Evolutionary conservation across 306 rosid genomes (phyloP).

Genomic region (Citrullus colocynthis): DNA sequence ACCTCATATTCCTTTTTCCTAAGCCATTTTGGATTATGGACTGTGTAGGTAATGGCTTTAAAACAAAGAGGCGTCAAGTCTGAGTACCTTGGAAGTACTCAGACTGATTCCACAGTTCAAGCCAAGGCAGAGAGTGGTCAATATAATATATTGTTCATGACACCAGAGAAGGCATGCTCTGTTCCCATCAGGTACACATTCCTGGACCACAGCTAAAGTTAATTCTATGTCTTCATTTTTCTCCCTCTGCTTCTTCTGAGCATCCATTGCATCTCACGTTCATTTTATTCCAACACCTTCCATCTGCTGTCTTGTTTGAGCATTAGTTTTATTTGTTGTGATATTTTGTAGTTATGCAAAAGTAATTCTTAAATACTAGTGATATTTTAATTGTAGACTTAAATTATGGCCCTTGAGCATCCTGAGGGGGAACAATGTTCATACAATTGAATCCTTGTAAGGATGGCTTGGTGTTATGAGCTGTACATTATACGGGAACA

Average conservation of each 20-base stretch:
- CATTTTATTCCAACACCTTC: not conserved
- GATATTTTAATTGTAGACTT: not conserved
- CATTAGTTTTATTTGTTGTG: not conserved
- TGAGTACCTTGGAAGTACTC: slow-evolving; percentile 78
- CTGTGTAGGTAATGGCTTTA: slow-evolving; percentile 68
- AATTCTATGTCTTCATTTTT: not conserved
- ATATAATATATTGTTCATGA: slow-evolving; percentile 69
- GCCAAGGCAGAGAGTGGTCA: slow-evolving; percentile 66
- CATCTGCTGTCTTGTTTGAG: not conserved
- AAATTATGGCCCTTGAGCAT: not conserved
- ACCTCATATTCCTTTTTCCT: not conserved
- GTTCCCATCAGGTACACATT: slow-evolving; percentile 49
- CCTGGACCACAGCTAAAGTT: not conserved
- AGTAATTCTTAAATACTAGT: not conserved
- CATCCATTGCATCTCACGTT: not conserved
- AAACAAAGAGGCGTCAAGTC: slow-evolving; percentile 74
- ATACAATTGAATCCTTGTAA: not conserved
- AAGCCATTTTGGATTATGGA: not conserved
- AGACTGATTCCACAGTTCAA: slow-evolving; percentile 56
- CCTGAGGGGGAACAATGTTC: not conserved
- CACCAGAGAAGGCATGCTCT: slow-evolving; percentile 80
- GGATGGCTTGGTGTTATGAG: not conserved
- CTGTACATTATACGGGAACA: not conserved
- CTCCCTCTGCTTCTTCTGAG: not conserved
- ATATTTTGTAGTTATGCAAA: not conserved